Percentiles rank a stretch among this genome's conserved stretches.
Evolutionary conservation across 305 asterid genomes (phyloP).

Genomic region (Fraxinus platypoda): DNA sequence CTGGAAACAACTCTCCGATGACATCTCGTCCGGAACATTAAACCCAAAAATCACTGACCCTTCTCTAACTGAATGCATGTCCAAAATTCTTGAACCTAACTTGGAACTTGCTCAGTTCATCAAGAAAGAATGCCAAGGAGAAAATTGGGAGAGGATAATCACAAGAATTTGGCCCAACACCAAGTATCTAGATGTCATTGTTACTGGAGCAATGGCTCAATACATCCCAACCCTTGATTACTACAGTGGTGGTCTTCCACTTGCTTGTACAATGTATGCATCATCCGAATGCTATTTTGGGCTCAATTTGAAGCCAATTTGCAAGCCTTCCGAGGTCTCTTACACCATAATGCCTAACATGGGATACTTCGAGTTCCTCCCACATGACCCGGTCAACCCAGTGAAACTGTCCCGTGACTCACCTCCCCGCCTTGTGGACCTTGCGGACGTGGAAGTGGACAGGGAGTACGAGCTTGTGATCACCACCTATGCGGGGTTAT

Average conservation of each 20-base stretch:
- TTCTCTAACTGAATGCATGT: slow-evolving; percentile 31
- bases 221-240: slow-evolving; percentile 63
- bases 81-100: slow-evolving; percentile 42
- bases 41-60: slow-evolving; percentile 48
- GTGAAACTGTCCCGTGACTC: slow-evolving; percentile 21
- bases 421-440: slow-evolving; percentile 50
- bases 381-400: slow-evolving; percentile 36
- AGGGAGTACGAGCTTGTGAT: slow-evolving; percentile 66
- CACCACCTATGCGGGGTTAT: slow-evolving; percentile 61
- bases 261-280: slow-evolving; percentile 72
- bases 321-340: slow-evolving; percentile 51
- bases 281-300: slow-evolving; percentile 79
- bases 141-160: slow-evolving; percentile 62
- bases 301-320: slow-evolving; percentile 53
- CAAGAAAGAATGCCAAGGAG: slow-evolving; percentile 44
- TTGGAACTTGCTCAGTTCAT: slow-evolving; percentile 43
- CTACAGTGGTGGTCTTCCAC: slow-evolving; percentile 65
- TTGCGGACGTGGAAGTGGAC: slow-evolving; percentile 58
- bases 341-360: slow-evolving; percentile 82
- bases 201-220: slow-evolving; percentile 81
- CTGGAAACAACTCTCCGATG: slow-evolving; percentile 54
- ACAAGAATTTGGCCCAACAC: slow-evolving; percentile 72
- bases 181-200: slow-evolving; percentile 64
- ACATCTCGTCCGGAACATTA: slow-evolving; percentile 52
- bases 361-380: slow-evolving; percentile 79